Evolutionary conservation across 805 yeast genomes (phyloP).

Genomic region (Pichia insulana): DNA sequence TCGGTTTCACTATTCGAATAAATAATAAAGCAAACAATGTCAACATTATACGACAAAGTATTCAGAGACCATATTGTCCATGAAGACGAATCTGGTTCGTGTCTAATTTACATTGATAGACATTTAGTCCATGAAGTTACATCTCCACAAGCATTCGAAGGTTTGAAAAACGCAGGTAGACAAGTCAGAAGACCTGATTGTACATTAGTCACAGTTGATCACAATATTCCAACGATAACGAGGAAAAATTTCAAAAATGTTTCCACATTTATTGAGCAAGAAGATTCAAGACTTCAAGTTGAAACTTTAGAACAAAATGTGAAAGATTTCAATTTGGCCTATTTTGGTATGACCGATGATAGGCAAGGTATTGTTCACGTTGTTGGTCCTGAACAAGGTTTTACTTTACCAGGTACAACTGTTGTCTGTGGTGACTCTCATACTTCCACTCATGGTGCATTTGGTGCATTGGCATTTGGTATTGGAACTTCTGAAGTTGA

Average conservation of each 20-base stretch:
- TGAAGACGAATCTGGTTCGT: constrained; percentile 80
- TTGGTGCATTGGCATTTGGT: constrained; percentile 96
- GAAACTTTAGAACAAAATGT: constrained; percentile 90
- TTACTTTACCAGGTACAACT: constrained; percentile 96
- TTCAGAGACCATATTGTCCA: constrained; percentile 92
- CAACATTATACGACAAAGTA: constrained; percentile 91
- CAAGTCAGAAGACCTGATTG: constrained; percentile 85
- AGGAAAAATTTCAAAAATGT: constrained; percentile 67
- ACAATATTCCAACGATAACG: constrained; percentile 93
- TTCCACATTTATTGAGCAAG: constrained; percentile 76
- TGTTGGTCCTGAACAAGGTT: constrained; percentile 98
- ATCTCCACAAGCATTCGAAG: constrained; percentile 98
- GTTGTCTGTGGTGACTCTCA: constrained; percentile 99
- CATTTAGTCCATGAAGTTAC: constrained; percentile 98
- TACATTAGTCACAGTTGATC: constrained; percentile 92
- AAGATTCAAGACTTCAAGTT: constrained; percentile 88
- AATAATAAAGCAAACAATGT: constrained; percentile 17
- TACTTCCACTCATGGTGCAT: constrained; percentile 98
- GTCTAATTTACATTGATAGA: constrained; percentile 85
- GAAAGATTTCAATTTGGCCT: constrained; percentile 79
- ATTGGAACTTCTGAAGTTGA: constrained; percentile 99
- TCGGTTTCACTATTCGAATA: too few species aligned
- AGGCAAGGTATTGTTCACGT: constrained; percentile 98
- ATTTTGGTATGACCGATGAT: constrained; percentile 87
- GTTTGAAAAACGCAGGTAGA: constrained; percentile 81